phyloP scores from a whole-genome alignment of 352 stramenopile species.

The Pythium diclinum region DNA sequence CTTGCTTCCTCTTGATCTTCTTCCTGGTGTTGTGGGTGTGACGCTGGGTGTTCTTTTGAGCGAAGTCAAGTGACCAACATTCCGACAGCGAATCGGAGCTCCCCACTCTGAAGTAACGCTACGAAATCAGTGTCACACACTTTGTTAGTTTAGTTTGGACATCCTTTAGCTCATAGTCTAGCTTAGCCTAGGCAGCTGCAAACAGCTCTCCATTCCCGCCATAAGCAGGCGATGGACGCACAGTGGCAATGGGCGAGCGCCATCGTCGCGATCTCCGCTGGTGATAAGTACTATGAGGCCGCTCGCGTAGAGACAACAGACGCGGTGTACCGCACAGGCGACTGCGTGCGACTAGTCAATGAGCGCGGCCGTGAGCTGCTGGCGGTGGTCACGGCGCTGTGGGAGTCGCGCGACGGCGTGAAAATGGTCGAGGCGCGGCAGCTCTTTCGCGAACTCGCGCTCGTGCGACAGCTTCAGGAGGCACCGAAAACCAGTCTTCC shows the following conservation, averaged over 20 bases:
- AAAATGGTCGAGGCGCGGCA: conserved; percentile 20
- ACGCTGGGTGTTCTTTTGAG: neutral
- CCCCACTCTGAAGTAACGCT: conserved; percentile 21
- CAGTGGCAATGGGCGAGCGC: conserved; percentile 23
- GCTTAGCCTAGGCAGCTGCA: neutral
- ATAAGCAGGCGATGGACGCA: conserved; percentile 2
- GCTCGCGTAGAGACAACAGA: neutral
- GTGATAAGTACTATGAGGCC: conserved; percentile 26
- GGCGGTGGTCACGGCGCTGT: conserved; percentile 23
- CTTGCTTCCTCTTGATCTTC: conserved; percentile 14
- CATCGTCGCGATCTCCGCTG: conserved; percentile 21
- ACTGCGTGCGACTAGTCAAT: conserved; percentile 22
- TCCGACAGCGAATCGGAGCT: conserved; percentile 21
- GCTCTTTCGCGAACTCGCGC: conserved; percentile 19
- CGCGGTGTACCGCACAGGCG: conserved; percentile 2
- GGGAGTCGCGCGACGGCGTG: conserved; percentile 20
- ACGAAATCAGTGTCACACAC: conserved; percentile 25
- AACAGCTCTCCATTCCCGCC: neutral
- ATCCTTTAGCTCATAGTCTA: neutral
- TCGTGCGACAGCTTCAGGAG: conserved; percentile 24
- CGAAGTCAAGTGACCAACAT: conserved; percentile 18
- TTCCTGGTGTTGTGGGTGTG: neutral
- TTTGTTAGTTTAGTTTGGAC: neutral
- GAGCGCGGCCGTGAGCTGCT: conserved; percentile 13
- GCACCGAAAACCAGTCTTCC: neutral